Conservation (phyloP, 2,329 filamentous ascomycete species). For the Stylonectria norvegica region DNA sequence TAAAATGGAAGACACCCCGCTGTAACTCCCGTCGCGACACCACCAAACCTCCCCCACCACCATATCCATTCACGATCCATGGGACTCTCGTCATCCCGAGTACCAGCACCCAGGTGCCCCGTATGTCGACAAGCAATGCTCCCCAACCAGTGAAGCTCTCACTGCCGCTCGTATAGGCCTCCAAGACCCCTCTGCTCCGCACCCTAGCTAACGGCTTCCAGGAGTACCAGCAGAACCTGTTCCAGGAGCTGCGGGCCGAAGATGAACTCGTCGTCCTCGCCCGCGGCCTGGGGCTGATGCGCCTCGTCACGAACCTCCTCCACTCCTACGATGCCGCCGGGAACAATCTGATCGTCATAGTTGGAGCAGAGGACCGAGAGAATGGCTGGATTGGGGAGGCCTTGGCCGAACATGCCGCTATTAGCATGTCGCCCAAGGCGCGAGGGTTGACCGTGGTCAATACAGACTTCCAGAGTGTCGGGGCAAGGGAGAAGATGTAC, state of each 20-base stretch:
- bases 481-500: conserved; percentile 88
- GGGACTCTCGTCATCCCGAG: conserved; percentile 6
- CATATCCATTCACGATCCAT: conserved; percentile 15
- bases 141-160: conserved; percentile 76
- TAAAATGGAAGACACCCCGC: not conserved
- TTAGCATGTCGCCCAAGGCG: conserved; percentile 78
- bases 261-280: conserved; percentile 94
- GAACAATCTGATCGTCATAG: conserved; percentile 84
- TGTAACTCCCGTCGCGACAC: not conserved
- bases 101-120: conserved; percentile 21
- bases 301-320: conserved; percentile 90
- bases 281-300: conserved; percentile 85
- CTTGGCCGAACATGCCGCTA: conserved; percentile 88
- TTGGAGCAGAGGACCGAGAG: conserved; percentile 87
- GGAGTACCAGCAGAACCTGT: conserved; percentile 93
- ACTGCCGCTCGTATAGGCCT: conserved; percentile 49
- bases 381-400: conserved; percentile 97
- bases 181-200: not conserved
- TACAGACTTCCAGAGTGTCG: conserved; percentile 87
- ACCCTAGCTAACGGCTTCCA: conserved; percentile 31
- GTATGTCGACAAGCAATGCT: conserved; percentile 53
- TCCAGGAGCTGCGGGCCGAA: conserved; percentile 82
- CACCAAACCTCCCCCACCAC: conserved; percentile 1
- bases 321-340: conserved; percentile 96
- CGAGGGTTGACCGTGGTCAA: conserved; percentile 89